phyloP scores from a whole-genome alignment of 805 yeast genomes.

The Lachancea sp. region DNA sequence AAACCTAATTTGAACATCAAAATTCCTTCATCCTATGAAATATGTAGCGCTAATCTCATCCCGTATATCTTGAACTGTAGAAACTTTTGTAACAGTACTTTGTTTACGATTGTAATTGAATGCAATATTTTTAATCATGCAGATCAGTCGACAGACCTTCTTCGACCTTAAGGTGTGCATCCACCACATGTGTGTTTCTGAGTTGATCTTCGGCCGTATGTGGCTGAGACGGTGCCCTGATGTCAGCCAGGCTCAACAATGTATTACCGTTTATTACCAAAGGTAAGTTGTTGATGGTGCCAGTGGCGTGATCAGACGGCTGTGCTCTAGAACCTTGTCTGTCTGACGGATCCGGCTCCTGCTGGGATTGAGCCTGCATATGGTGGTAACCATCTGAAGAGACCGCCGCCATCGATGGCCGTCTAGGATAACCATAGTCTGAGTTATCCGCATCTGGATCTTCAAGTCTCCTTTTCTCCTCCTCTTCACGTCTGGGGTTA shows the following conservation, averaged over 20 bases:
- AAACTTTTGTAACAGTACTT: not conserved
- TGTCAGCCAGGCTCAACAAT: slow-evolving; percentile 8
- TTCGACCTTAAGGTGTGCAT: not conserved
- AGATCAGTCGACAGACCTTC: not conserved
- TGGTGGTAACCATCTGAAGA: slow-evolving; percentile 4
- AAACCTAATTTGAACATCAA: not conserved
- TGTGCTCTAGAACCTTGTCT: not conserved
- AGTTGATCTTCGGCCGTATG: not conserved
- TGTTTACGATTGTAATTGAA: not conserved
- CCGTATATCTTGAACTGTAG: not conserved
- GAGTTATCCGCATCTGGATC: slow-evolving; percentile 9
- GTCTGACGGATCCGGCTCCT: not conserved
- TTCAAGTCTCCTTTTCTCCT: slow-evolving; percentile 8
- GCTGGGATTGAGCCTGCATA: slow-evolving; percentile 3
- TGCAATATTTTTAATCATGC: not conserved
- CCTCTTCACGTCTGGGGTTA: slow-evolving; percentile 22
- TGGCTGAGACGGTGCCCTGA: slow-evolving; percentile 1
- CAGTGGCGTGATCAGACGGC: slow-evolving; percentile 13
- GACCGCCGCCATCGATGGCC: slow-evolving; percentile 4
- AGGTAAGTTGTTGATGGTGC: slow-evolving; percentile 16
- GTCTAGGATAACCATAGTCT: slow-evolving; percentile 3
- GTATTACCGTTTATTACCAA: slow-evolving; percentile 16
- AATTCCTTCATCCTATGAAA: no score
- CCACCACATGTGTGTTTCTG: not conserved
- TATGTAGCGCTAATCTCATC: no score